A percentile compares a stretch with the other conserved stretches of the same genome.
These are phyloP conservation scores for Aspergillus oerlinghausenensis DNA, from an alignment of 2,329 filamentous ascomycete species.

Conservation along the genomic window DNA sequence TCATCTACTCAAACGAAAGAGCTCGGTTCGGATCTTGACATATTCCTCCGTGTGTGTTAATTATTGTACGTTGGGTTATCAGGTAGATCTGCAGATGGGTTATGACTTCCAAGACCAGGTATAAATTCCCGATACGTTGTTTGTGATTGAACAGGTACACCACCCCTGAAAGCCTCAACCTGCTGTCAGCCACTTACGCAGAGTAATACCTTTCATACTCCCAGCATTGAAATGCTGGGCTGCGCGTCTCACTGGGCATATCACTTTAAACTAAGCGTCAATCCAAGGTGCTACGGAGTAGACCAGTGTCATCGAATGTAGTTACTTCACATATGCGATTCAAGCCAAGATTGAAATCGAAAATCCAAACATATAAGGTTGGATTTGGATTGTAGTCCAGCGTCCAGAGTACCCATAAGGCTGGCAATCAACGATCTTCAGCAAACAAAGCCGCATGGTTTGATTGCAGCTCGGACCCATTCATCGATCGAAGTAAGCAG, in stretches of 20 bases:
- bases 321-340: no score
- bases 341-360: not conserved
- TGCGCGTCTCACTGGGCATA: not conserved
- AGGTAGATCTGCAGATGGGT: not conserved
- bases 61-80: not conserved
- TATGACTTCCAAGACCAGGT: not conserved
- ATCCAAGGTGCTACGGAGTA: not conserved
- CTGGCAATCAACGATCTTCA: not conserved
- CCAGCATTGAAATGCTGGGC: not conserved
- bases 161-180: not conserved
- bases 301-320: no score
- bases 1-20: not conserved
- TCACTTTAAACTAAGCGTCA: not conserved
- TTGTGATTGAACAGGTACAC: not conserved
- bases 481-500: not conserved
- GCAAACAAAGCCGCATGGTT: not conserved
- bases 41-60: not conserved
- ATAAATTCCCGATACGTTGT: not conserved
- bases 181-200: not conserved
- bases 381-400: not conserved
- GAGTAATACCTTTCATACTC: not conserved
- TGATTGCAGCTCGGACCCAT: not conserved
- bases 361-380: not conserved
- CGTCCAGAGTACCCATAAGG: not conserved
- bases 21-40: not conserved